phyloP scores from a whole-genome alignment of 345 rosid species.

The Pistacia atlantica region DNA sequence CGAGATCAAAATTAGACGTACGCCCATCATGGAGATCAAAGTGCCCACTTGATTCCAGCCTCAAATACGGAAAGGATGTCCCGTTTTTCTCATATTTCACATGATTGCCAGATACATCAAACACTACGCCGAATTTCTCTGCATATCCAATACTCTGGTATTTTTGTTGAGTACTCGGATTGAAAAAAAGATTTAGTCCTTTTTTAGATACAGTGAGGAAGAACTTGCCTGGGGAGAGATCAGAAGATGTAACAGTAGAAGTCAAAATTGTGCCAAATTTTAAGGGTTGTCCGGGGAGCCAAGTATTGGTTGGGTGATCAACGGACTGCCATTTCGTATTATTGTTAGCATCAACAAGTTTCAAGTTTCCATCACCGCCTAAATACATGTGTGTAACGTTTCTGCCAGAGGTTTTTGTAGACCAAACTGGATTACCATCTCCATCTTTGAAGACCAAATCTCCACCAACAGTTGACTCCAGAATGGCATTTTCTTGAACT shows the following conservation, averaged over 20 bases:
- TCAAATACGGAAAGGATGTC: conserved; percentile 10
- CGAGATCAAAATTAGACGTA: conserved; percentile 1
- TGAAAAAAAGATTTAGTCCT: conserved; percentile 5
- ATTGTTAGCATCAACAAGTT: neutral
- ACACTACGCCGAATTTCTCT: neutral
- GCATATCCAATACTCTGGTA: neutral
- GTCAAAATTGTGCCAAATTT: neutral
- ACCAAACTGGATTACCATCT: conserved; percentile 16
- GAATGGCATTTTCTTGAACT: conserved; percentile 18
- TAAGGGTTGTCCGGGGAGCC: conserved; percentile 12
- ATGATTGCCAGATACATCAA: neutral
- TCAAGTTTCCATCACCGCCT: conserved; percentile 14
- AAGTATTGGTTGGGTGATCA: conserved; percentile 3
- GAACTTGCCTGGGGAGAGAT: conserved; percentile 10
- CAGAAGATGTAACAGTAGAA: conserved; percentile 1
- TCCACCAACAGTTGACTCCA: conserved; percentile 11
- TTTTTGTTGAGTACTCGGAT: neutral
- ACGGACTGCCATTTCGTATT: conserved; percentile 4
- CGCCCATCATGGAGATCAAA: conserved; percentile 10
- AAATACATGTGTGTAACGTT: conserved; percentile 6
- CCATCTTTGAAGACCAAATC: conserved; percentile 18
- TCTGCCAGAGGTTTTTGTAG: neutral
- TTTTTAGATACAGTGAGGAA: neutral
- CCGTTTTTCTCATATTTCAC: neutral
- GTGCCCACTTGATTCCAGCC: conserved; percentile 27